These are phyloP conservation scores for Rugosomyces carneus DNA, from an alignment of 1,284 basidiomycete genomes.

Conservation along the genomic window DNA sequence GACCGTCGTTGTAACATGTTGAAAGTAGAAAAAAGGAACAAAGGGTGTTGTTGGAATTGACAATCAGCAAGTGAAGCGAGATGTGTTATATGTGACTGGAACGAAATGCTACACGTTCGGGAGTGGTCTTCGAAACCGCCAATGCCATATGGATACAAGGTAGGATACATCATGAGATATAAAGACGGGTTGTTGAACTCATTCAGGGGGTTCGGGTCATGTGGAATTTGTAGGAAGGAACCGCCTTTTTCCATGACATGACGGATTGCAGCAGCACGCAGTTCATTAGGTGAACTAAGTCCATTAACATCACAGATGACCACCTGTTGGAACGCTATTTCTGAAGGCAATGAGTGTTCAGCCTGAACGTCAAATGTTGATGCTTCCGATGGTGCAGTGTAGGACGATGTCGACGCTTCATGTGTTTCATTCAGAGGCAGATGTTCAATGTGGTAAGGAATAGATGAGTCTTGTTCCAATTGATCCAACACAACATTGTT, in stretches of 20 bases:
- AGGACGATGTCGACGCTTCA: too few species aligned
- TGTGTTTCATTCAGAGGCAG: neutral
- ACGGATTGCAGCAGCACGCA: slow-evolving; percentile 1
- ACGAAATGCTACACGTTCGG: slow-evolving; percentile 15
- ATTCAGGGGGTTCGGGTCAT: neutral
- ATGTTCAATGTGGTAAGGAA: slow-evolving; percentile 2
- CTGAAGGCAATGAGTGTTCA: too few species aligned
- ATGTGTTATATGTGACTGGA: slow-evolving; percentile 17
- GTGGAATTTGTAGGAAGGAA: neutral
- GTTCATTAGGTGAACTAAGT: neutral
- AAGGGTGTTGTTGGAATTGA: slow-evolving; percentile 12
- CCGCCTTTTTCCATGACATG: neutral
- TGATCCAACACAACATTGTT: neutral
- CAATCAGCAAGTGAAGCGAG: slow-evolving; percentile 27
- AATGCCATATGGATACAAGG: slow-evolving; percentile 27
- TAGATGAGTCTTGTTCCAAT: neutral
- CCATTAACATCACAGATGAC: neutral
- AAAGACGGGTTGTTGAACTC: slow-evolving; percentile 26
- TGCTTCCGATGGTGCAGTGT: neutral
- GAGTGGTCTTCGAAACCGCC: slow-evolving; percentile 18
- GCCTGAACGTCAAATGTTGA: too few species aligned
- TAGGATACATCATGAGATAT: slow-evolving; percentile 27
- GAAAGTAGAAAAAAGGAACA: slow-evolving; percentile 20
- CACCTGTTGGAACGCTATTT: neutral
- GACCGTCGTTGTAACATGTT: slow-evolving; percentile 15